A percentile compares a stretch with the other conserved stretches of the same genome.
Conservation (phyloP, 1,284 basidiomycete genomes). For the Cystobasidium sp. region DNA sequence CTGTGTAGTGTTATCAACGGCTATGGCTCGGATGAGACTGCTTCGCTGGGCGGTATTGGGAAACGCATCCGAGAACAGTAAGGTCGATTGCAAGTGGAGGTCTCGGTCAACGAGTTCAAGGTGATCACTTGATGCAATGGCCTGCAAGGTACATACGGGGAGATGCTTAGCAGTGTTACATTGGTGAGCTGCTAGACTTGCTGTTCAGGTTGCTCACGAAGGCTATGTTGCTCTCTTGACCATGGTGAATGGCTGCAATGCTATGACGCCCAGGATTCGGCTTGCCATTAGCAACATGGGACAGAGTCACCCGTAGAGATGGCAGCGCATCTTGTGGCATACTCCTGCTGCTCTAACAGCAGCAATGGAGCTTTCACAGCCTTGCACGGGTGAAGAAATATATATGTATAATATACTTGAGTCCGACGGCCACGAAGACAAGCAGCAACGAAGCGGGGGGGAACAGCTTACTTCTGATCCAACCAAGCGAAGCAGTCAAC, state of each 20-base stretch:
- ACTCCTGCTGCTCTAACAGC: conserved; percentile 1
- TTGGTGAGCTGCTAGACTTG: background rate
- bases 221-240: conserved; percentile 12
- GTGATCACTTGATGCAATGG: conserved; percentile 37
- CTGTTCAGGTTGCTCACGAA: conserved; percentile 15
- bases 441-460: too few relatives aligned
- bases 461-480: too few relatives aligned
- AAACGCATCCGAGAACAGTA: conserved; percentile 46
- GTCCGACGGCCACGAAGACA: too few relatives aligned
- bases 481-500: too few relatives aligned
- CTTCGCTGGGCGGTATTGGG: conserved; percentile 14
- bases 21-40: conserved; percentile 45
- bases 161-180: background rate
- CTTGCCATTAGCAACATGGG: conserved; percentile 26
- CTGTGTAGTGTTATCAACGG: conserved; percentile 42
- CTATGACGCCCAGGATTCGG: conserved; percentile 27
- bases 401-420: too few relatives aligned
- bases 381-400: too few relatives aligned
- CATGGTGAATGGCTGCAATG: conserved; percentile 8
- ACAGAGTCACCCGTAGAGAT: conserved; percentile 25
- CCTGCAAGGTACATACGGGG: conserved; percentile 20
- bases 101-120: conserved; percentile 45
- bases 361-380: background rate
- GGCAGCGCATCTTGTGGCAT: conserved; percentile 32
- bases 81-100: conserved; percentile 33